A percentile compares a stretch with the other conserved stretches of the same genome.
Evolutionary conservation across 1,284 basidiomycete genomes (phyloP).

Genomic region (Boletus mariae): DNA sequence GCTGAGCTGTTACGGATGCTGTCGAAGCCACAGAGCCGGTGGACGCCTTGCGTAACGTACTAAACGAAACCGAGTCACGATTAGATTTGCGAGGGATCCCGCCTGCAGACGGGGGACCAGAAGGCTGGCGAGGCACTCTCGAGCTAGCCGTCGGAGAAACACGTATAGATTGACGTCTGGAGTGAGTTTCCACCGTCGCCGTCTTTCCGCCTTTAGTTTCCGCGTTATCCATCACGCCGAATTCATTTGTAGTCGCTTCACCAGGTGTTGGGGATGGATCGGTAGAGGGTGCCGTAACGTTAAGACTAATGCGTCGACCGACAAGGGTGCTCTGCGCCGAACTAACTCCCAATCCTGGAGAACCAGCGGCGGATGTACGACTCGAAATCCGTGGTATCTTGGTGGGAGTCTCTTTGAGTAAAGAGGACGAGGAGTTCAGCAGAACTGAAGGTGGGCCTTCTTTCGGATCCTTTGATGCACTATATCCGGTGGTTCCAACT

Average conservation of each 20-base stretch:
- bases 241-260: slow-evolving; percentile 60
- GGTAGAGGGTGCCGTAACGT: slow-evolving; percentile 51
- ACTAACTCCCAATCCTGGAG: slow-evolving; percentile 62
- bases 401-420: slow-evolving; percentile 81
- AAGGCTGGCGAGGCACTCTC: slow-evolving; percentile 64
- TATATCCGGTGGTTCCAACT: slow-evolving; percentile 56
- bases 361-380: slow-evolving; percentile 64
- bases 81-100: slow-evolving; percentile 60
- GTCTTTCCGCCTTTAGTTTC: slow-evolving; percentile 35
- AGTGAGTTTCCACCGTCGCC: slow-evolving; percentile 38
- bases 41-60: slow-evolving; percentile 72
- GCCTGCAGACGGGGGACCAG: slow-evolving; percentile 43
- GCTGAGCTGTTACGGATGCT: slow-evolving; percentile 45
- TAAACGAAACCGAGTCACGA: slow-evolving; percentile 74
- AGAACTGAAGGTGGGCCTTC: slow-evolving; percentile 53
- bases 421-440: slow-evolving; percentile 46
- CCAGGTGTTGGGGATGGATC: slow-evolving; percentile 58
- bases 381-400: slow-evolving; percentile 92
- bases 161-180: slow-evolving; percentile 49
- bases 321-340: slow-evolving; percentile 42
- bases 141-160: slow-evolving; percentile 58
- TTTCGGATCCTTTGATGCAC: slow-evolving; percentile 49
- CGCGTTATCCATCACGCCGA: slow-evolving; percentile 68
- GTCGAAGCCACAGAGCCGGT: slow-evolving; percentile 70
- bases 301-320: slow-evolving; percentile 61